A percentile compares a stretch with the other conserved stretches of the same genome.
Conservation (phyloP, 441 rosid species). For the Melastoma candidum region DNA sequence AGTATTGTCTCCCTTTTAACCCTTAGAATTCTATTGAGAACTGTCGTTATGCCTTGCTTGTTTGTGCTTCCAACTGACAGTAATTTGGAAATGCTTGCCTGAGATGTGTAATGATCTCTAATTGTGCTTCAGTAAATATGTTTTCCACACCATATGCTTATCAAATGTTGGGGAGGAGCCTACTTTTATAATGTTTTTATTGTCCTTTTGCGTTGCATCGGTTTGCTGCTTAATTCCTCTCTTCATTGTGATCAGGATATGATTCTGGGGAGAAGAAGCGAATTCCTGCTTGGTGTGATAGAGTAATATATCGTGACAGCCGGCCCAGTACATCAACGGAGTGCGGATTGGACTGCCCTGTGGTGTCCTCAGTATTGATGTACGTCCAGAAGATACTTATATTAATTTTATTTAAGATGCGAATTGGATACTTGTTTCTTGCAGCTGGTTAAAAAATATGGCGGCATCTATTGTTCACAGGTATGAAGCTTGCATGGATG, state of each 20-base stretch:
- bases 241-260: conserved; percentile 49
- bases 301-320: conserved; percentile 86
- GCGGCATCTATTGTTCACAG: conserved; percentile 23
- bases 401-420: background rate
- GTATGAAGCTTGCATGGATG: conserved; percentile 97
- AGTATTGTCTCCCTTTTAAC: no score
- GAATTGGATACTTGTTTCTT: background rate
- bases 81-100: no score
- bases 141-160: no score
- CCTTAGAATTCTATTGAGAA: no score
- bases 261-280: conserved; percentile 99
- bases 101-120: no score
- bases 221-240: background rate
- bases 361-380: conserved; percentile 62
- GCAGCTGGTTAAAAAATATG: background rate
- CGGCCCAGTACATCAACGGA: conserved; percentile 47
- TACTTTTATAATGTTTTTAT: no score
- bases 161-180: no score
- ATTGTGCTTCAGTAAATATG: no score
- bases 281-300: conserved; percentile 99
- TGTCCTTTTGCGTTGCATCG: background rate
- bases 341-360: conserved; percentile 91
- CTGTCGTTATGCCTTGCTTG: no score
- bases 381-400: conserved; percentile 25
- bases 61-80: no score